Evolutionary conservation across 2,329 filamentous ascomycete species (phyloP).

Genomic region (Calonectria pteridis): DNA sequence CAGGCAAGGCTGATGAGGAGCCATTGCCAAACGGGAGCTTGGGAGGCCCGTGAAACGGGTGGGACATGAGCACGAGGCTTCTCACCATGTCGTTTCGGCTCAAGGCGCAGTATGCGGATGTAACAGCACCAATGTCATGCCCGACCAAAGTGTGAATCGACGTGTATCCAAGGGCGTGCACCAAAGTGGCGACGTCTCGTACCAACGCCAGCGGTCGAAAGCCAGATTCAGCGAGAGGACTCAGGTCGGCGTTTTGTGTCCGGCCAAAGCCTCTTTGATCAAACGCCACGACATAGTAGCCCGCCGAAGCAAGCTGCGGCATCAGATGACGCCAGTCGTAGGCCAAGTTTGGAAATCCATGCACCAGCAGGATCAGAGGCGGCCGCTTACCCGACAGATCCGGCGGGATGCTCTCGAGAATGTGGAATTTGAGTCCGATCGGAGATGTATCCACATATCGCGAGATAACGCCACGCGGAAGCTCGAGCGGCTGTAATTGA

Average conservation of each 20-base stretch:
- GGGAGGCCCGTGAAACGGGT: neutral
- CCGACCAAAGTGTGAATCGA: neutral
- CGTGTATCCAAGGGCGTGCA: neutral
- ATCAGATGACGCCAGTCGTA: neutral
- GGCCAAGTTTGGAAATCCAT: neutral
- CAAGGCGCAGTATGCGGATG: neutral
- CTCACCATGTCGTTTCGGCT: neutral
- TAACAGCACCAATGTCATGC: neutral
- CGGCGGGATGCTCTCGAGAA: neutral
- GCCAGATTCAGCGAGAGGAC: neutral
- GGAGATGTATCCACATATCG: neutral
- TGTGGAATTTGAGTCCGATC: neutral
- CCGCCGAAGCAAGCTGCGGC: neutral
- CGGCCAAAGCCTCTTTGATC: neutral
- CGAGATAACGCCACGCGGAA: neutral
- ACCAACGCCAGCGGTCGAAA: neutral
- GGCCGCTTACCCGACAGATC: neutral
- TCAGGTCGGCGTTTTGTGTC: neutral
- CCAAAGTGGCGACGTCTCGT: neutral
- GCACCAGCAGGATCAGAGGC: neutral
- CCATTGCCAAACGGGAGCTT: neutral
- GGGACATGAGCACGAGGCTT: neutral
- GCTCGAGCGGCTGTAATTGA: neutral
- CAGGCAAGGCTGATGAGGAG: neutral
- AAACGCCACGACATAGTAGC: neutral